Percentiles rank a stretch among this genome's conserved stretches.
Evolutionary conservation across 495 filamentous ascomycete genomes (phyloP).

Genomic region (Daldinia bambusicola): DNA sequence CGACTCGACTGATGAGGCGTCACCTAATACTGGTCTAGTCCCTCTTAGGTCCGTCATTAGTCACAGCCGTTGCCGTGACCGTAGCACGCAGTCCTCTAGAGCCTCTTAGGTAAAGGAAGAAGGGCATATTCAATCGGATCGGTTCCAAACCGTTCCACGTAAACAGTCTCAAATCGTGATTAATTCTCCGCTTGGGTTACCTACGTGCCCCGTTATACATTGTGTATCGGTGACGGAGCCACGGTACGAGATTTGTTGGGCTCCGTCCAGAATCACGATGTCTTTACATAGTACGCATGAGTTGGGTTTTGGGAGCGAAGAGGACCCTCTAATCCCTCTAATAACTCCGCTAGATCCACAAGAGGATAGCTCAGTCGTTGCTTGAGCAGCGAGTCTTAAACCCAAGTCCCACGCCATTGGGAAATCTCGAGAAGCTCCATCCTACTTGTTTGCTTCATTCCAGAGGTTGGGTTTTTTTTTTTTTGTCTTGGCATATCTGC

Average conservation of each 20-base stretch:
- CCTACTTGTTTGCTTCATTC: constrained; percentile 28
- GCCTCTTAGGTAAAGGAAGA: constrained; percentile 27
- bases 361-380: constrained; percentile 29
- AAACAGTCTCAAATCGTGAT: constrained; percentile 46
- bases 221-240: constrained; percentile 29
- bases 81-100: constrained; percentile 26
- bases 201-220: constrained; percentile 24
- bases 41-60: constrained; percentile 16
- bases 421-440: constrained; percentile 38
- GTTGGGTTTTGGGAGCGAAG: background rate
- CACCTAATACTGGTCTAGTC: constrained; percentile 31
- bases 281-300: constrained; percentile 2
- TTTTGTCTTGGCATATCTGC: constrained; percentile 19
- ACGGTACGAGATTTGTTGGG: constrained; percentile 11
- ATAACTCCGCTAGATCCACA: constrained; percentile 32
- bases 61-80: constrained; percentile 40
- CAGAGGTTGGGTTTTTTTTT: constrained; percentile 16
- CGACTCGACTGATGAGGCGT: constrained; percentile 39
- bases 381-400: constrained; percentile 34
- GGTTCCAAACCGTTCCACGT: constrained; percentile 38
- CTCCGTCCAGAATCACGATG: constrained; percentile 11
- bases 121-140: constrained; percentile 37
- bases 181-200: constrained; percentile 40
- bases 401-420: constrained; percentile 23
- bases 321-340: constrained; percentile 6